Percentiles rank a stretch among this genome's conserved stretches.
These are phyloP conservation scores for Chrysoporthe puriensis DNA, from an alignment of 2,329 filamentous ascomycete genomes.

Conservation along the genomic window DNA sequence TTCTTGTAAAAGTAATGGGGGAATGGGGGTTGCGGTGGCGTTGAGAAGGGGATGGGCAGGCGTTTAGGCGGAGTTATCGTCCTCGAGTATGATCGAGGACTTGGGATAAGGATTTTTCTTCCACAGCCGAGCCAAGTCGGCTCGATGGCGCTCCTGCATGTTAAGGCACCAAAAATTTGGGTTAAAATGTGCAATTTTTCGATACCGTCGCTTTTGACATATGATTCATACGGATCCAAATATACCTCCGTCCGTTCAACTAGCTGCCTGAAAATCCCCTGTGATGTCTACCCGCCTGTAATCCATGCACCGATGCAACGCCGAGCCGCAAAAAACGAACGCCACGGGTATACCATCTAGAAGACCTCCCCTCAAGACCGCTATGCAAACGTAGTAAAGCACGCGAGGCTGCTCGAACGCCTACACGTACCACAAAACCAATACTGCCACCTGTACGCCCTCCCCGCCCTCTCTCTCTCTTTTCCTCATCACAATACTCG, in stretches of 20 bases:
- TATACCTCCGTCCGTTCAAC: background rate
- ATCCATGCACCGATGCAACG: conserved; percentile 18
- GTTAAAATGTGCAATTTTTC: conserved; percentile 1
- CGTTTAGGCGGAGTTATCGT: background rate
- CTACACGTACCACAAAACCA: background rate
- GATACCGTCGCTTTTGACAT: background rate
- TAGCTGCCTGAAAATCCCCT: background rate
- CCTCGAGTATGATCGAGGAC: background rate
- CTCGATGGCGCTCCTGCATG: background rate
- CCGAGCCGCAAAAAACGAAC: conserved; percentile 16
- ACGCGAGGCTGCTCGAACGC: background rate
- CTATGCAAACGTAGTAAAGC: conserved; percentile 20
- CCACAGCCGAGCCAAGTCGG: background rate
- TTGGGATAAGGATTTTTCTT: background rate
- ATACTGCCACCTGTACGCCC: conserved; percentile 4
- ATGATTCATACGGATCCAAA: background rate
- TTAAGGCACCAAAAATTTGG: background rate
- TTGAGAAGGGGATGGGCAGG: background rate
- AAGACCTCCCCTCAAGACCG: background rate
- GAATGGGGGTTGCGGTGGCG: background rate
- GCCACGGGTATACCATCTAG: conserved; percentile 24
- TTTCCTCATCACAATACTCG: background rate
- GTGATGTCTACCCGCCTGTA: background rate
- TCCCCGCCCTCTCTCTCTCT: background rate
- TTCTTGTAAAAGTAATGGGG: conserved; percentile 2